A percentile compares a stretch with the other conserved stretches of the same genome.
Evolutionary conservation across 306 rosid species (phyloP).

Genomic region (Rosa rugosa): DNA sequence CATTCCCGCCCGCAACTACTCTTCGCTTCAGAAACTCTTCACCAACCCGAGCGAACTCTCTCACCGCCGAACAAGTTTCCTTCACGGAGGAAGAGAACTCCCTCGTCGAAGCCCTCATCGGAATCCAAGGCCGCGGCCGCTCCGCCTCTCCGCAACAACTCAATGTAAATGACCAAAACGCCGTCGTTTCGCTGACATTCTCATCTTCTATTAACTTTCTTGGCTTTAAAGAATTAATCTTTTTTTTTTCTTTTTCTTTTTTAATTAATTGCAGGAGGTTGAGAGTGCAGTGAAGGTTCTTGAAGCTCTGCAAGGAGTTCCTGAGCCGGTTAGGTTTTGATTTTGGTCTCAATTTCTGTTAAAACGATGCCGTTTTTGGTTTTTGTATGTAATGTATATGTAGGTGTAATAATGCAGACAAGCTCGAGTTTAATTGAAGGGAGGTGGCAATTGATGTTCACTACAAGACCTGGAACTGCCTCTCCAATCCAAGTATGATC

Average conservation of each 20-base stretch:
- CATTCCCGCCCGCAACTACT: neutral
- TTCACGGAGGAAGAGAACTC: constrained; percentile 60
- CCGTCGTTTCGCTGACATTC: neutral
- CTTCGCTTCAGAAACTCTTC: constrained; percentile 5
- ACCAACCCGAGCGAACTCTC: constrained; percentile 12
- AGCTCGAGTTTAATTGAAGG: constrained; percentile 77
- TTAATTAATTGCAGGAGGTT: constrained; percentile 47
- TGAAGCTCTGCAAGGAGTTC: constrained; percentile 64
- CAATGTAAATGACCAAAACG: constrained; percentile 30
- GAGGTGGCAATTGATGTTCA: constrained; percentile 88
- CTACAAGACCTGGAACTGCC: constrained; percentile 92
- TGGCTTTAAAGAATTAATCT: neutral
- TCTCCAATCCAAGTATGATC: constrained; percentile 77
- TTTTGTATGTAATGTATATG: neutral
- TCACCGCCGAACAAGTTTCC: constrained; percentile 36
- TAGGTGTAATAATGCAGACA: constrained; percentile 47
- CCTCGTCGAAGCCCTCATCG: constrained; percentile 74
- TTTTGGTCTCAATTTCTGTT: neutral
- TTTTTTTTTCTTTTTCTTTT: neutral
- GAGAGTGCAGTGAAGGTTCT: constrained; percentile 67
- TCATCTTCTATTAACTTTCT: neutral
- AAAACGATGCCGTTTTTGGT: neutral
- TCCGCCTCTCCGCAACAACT: constrained; percentile 82
- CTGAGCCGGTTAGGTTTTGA: constrained; percentile 59
- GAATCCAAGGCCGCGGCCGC: constrained; percentile 93